Base-by-base conservation (phyloP, 768 basidiomycete genomes). In the Pleurotus citrinopileatus region DNA sequence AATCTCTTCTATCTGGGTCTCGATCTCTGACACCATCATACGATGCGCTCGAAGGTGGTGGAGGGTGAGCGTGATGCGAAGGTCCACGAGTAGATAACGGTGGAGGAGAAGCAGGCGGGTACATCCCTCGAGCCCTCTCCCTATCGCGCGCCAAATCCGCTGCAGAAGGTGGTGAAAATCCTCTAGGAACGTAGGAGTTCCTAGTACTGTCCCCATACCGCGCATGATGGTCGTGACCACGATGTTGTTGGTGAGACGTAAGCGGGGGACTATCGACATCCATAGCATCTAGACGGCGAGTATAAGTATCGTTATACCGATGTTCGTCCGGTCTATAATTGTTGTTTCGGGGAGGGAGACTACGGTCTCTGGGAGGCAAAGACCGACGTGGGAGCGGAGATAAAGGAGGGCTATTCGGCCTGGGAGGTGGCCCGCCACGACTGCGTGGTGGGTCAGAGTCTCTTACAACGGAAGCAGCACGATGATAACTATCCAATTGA, bases 241-340 rank as follows among this genome's bases (percentile, higher is more conserved):
- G 65, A 46, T 70, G 75, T 3, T 75, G 71, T 19, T 7, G 8
- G 7, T 12, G 17, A 15, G 38, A 40, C 3, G 67, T 54, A 48
- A 68, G 65, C 15, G 59, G n/a, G n/a, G n/a, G 37, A 53, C 17
- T 12, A 19, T 73, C 71, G 36, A 72, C 57, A 46, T 72, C 71
- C 54, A 71, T 59, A 34, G 65, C 38, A 38, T 73, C 71, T 54
- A 67, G 44, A 20, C 74, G 68, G 55, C 74, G 66, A 55, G 38
- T 34, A 3, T 10, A 34, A n/a, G 71, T 69, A 51, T 73, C 73
- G 57, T 58, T 44, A 40, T 69, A 68, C 9, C 44, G 54, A 59
- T 72, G 69, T 36, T 73, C 70, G 27, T 78, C 73, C 22, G 76
- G 67, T 40, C 77, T 69, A 55, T 76, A 79, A 1, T 58, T 60